These are phyloP conservation scores for Flaveria floridana DNA, from an alignment of 140 eudicot species.

Conservation along the genomic window DNA sequence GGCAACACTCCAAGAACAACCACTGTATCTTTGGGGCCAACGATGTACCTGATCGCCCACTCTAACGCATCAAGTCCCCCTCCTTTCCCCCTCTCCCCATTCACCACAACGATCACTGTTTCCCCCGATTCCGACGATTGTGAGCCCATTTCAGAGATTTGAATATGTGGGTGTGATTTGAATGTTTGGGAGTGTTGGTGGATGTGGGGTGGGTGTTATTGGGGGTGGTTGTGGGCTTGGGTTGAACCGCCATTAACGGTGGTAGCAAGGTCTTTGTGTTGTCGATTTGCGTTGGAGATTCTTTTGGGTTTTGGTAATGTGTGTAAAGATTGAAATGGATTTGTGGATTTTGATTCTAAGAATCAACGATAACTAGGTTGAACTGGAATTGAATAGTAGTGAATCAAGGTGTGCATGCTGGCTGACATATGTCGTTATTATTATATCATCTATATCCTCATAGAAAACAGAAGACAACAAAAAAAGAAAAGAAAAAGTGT, in stretches of 20 bases:
- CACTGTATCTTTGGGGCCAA: constrained; percentile 40
- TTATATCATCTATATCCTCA: too few relatives aligned
- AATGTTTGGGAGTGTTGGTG: background rate
- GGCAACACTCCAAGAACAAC: constrained; percentile 51
- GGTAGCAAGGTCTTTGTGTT: constrained; percentile 46
- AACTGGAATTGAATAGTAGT: too few relatives aligned
- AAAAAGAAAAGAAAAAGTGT: too few relatives aligned
- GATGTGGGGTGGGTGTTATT: background rate
- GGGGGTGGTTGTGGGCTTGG: constrained; percentile 24
- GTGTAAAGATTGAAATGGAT: too few relatives aligned
- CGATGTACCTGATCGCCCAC: constrained; percentile 48
- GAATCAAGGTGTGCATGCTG: too few relatives aligned
- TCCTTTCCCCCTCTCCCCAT: constrained; percentile 44
- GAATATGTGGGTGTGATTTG: too few relatives aligned
- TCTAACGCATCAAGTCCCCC: constrained; percentile 44
- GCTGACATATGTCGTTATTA: too few relatives aligned
- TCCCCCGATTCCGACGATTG: constrained; percentile 26
- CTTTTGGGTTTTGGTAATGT: too few relatives aligned
- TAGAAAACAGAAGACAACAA: too few relatives aligned
- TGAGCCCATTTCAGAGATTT: constrained; percentile 19
- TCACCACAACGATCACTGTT: constrained; percentile 43
- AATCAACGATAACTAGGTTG: too few relatives aligned
- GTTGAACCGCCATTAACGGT: constrained; percentile 38
- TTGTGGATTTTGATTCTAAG: too few relatives aligned
- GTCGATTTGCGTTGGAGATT: constrained; percentile 23